Evolutionary conservation across 495 filamentous ascomycete genomes (phyloP).

Genomic region (Platismatia glauca): DNA sequence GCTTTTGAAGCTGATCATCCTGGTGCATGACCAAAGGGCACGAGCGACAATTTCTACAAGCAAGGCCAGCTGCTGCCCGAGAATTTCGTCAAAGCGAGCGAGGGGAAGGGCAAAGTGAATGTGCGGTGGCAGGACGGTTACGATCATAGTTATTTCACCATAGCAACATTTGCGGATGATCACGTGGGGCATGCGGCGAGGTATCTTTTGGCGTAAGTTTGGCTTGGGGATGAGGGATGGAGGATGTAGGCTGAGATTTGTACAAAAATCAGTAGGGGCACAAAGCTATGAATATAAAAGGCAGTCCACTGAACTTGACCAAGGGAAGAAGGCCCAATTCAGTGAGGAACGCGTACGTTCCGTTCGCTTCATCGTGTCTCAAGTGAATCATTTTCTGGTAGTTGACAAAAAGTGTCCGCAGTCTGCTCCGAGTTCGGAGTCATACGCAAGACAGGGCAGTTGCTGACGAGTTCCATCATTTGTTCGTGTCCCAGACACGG

Average conservation of each 20-base stretch:
- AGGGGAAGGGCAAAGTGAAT: slow-evolving; percentile 58
- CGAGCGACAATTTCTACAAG: slow-evolving; percentile 92
- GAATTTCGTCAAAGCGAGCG: slow-evolving; percentile 75
- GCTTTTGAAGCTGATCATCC: too few species aligned
- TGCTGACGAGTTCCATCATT: not conserved
- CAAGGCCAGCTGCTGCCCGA: slow-evolving; percentile 86
- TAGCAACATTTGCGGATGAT: slow-evolving; percentile 79
- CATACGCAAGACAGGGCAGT: not conserved
- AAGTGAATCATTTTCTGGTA: not conserved
- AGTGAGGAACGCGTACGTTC: not conserved
- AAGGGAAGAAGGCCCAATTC: not conserved
- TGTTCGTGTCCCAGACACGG: not conserved
- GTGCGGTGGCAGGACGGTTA: slow-evolving; percentile 85
- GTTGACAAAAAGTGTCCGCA: not conserved
- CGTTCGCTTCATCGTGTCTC: not conserved
- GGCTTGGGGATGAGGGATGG: not conserved
- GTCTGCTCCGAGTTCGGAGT: not conserved
- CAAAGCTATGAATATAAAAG: not conserved
- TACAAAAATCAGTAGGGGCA: not conserved
- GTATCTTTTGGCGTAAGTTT: slow-evolving; percentile 45
- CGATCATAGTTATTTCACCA: slow-evolving; percentile 95
- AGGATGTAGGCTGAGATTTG: not conserved
- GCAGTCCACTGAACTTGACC: not conserved
- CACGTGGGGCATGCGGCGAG: slow-evolving; percentile 88
- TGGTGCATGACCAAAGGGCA: slow-evolving; percentile 52